Conservation (phyloP, 192 early-diverging fungal genomes). For the Podila minutissima region DNA sequence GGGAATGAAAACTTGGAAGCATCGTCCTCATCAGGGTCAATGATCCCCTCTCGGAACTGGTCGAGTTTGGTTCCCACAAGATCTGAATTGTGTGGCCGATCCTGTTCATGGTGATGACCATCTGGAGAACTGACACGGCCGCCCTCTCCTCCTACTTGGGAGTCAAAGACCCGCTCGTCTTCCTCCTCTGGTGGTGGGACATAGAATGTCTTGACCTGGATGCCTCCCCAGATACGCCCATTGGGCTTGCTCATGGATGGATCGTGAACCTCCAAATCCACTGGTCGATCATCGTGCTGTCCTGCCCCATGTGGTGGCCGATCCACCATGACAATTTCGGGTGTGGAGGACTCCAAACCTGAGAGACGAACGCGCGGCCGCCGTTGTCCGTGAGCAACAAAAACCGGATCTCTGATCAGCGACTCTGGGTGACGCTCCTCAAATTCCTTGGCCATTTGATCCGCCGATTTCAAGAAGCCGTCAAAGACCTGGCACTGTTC, state of each 20-base stretch:
- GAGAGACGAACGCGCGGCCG: not conserved
- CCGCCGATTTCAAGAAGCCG: constrained; percentile 30
- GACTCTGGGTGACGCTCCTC: constrained; percentile 24
- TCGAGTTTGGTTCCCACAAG: constrained; percentile 21
- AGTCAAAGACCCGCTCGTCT: not conserved
- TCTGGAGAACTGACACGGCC: not conserved
- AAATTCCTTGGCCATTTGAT: constrained; percentile 38
- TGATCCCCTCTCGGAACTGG: constrained; percentile 39
- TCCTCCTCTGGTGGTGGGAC: not conserved
- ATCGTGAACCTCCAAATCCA: not conserved
- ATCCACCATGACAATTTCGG: not conserved
- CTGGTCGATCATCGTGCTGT: not conserved
- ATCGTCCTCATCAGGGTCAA: constrained; percentile 1
- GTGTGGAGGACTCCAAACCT: not conserved
- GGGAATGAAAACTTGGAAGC: not conserved
- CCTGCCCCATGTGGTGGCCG: not conserved
- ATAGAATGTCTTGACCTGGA: not conserved
- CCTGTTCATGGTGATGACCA: not conserved
- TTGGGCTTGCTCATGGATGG: constrained; percentile 1
- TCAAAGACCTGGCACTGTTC: constrained; percentile 50
- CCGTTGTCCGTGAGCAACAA: constrained; percentile 18
- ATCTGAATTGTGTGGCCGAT: not conserved
- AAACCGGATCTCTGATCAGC: constrained; percentile 23
- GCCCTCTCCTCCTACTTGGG: not conserved
- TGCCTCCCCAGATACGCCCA: not conserved